phyloP scores from a whole-genome alignment of 2,329 filamentous ascomycete species.

The Aureobasidium zeae region DNA sequence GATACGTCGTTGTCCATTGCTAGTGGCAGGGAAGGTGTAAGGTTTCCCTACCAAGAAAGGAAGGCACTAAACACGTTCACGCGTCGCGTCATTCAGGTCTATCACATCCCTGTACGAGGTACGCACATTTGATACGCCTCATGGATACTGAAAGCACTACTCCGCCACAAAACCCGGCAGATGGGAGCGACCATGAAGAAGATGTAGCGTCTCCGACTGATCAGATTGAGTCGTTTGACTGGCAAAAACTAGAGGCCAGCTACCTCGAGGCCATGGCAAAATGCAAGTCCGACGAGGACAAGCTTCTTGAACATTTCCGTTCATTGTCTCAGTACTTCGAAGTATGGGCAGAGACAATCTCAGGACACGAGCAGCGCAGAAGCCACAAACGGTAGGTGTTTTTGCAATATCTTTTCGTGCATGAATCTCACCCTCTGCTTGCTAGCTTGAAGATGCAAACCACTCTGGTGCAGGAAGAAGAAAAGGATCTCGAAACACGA shows the following conservation, averaged over 20 bases:
- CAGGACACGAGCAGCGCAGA: constrained; percentile 63
- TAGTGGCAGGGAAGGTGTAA: too few relatives aligned
- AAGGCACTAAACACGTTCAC: constrained; percentile 7
- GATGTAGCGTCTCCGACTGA: constrained; percentile 20
- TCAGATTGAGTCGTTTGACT: constrained; percentile 54
- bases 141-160: not conserved
- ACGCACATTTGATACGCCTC: constrained; percentile 1
- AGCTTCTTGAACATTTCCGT: constrained; percentile 27
- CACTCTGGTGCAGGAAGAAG: constrained; percentile 64
- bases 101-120: not conserved
- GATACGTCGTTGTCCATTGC: too few relatives aligned
- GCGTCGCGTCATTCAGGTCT: constrained; percentile 9
- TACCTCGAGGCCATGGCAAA: constrained; percentile 59
- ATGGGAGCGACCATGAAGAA: constrained; percentile 4
- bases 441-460: constrained; percentile 67
- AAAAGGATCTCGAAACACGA: constrained; percentile 61
- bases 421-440: constrained; percentile 17
- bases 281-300: constrained; percentile 54
- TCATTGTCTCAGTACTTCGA: constrained; percentile 62
- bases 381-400: constrained; percentile 59
- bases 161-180: not conserved
- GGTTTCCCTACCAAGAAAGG: too few relatives aligned
- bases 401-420: not conserved
- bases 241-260: constrained; percentile 63
- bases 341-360: constrained; percentile 66